phyloP scores from a whole-genome alignment of 2,329 filamentous ascomycete genomes.

The Neonectria faginata region DNA sequence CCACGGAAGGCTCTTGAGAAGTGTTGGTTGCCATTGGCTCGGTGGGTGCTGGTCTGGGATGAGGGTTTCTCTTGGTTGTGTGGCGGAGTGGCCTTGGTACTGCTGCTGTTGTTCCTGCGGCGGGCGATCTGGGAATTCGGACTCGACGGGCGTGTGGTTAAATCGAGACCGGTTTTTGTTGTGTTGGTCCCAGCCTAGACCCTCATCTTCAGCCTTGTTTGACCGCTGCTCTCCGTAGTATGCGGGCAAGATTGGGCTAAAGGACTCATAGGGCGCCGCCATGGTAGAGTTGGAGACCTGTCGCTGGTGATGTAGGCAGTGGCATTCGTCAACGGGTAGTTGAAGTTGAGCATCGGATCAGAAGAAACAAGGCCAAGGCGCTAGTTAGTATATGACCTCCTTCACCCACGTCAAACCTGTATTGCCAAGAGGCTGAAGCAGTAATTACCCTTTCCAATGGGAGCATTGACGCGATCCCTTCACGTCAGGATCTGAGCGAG shows the following conservation, averaged over 20 bases:
- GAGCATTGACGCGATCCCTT: neutral
- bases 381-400: neutral
- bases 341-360: neutral
- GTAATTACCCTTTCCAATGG: neutral
- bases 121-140: neutral
- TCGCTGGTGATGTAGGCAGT: neutral
- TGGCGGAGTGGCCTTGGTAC: neutral
- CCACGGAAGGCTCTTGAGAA: conserved; percentile 13
- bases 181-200: neutral
- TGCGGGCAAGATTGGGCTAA: neutral
- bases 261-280: neutral
- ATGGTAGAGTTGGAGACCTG: neutral
- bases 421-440: neutral
- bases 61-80: neutral
- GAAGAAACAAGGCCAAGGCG: neutral
- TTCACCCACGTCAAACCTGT: neutral
- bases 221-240: conserved; percentile 1
- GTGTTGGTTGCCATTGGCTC: neutral
- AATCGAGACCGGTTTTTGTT: neutral
- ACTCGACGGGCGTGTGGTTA: neutral
- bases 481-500: neutral
- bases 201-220: neutral
- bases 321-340: neutral
- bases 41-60: neutral
- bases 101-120: neutral